Evolutionary conservation across 345 rosid genomes (phyloP).

Genomic region (Citrus sp.): DNA sequence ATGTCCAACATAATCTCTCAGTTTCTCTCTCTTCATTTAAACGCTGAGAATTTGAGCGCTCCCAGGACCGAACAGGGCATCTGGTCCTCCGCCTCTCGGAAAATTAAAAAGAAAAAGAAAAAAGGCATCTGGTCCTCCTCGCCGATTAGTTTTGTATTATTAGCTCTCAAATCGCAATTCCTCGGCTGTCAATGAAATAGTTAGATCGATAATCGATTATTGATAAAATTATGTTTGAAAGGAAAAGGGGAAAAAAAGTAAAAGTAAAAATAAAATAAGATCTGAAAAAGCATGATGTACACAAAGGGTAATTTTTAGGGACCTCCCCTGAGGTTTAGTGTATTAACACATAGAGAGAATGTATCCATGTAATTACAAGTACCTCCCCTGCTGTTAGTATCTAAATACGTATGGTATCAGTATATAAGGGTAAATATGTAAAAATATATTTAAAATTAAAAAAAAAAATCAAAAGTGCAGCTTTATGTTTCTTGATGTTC

Average conservation of each 20-base stretch:
- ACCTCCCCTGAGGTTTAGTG: too few species aligned
- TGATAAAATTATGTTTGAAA: background rate
- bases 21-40: conserved; percentile 11
- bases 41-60: conserved; percentile 9
- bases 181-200: background rate
- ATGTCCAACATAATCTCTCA: conserved; percentile 1
- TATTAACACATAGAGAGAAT: too few species aligned
- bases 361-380: too few species aligned
- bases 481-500: too few species aligned
- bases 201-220: background rate
- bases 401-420: too few species aligned
- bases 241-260: background rate
- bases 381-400: too few species aligned
- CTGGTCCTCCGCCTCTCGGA: background rate
- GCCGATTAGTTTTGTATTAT: background rate
- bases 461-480: too few species aligned
- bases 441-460: too few species aligned
- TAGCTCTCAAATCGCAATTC: background rate
- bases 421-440: too few species aligned
- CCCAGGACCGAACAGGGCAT: background rate
- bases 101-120: too few species aligned
- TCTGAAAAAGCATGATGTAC: background rate
- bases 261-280: background rate
- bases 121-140: background rate
- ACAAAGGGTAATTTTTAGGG: too few species aligned